Base-by-base conservation (phyloP, 208 protist species). In the Leishmania tropica region DNA sequence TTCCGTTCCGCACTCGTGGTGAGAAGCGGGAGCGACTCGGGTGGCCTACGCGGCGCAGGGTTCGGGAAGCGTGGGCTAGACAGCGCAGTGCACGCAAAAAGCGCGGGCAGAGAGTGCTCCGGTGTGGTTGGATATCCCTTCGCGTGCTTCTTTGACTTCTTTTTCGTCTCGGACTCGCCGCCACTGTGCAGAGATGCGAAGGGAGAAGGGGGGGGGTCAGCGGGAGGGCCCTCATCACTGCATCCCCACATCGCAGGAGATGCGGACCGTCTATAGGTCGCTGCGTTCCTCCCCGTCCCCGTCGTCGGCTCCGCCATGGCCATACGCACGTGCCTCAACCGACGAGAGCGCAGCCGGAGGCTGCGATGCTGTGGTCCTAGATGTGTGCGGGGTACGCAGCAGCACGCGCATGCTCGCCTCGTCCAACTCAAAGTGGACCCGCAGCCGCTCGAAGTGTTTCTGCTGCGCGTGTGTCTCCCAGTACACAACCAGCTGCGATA, bases 401-500 rank as follows among this genome's bases (percentile, higher is more conserved):
- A 87, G 67, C 42, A 88, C 76, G 4, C 48, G 73, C 70, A 80
- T 37, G 24, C 74, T 40, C 42, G 47, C 19, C 67, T 87, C 83
- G 54, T 87, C 83, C 60, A 87, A 58, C 6, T 83, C 83, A 60
- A 87, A 85, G 58, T 40, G 60, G 42, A 78, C 74, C 37, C 67
- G 40, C 75, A 84, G 75, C 47, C 76, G 84, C 64, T 79, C 31
- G 8, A 45, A 37, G 45, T 80, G 28, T 67, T 51, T 13, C 51
- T 71, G 54, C 31, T 65, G 15, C 74, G 79, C 65, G 21, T 88
- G 81, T 70, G 54, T 67, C 68, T 85, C 85, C 77, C 88, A 85
- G 74, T 92, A 90, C 54, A 79, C 73, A 28, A 94, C 68, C 8
- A 96, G 64, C 73, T 93, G 85, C 62, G 89, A 76, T 40, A 93